Evolutionary conservation across 805 yeast genomes (phyloP), one percentile per base, ranked within the genome.

Genomic region (Starmerella cellae): DNA sequence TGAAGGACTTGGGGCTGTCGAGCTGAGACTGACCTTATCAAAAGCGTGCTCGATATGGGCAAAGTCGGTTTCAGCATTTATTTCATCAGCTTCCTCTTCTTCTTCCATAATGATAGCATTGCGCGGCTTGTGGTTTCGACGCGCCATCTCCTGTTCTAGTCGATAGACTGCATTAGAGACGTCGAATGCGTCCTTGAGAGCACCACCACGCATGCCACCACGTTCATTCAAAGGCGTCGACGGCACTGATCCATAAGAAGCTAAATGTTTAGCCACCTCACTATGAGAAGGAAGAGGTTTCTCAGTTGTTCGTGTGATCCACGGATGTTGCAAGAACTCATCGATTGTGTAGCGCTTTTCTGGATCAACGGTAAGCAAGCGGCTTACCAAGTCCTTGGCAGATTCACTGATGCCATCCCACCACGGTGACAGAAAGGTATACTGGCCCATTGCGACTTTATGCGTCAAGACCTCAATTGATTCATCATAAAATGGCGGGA

Each of bases 401-500:
- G 71, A 74, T 29, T 52, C 55, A 38, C 79, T 70, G 29, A 82
- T 79, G 50, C 82, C 91, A 59, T 82, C 93, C 93, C 93, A 82
- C 93, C 93, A 82, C 1, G 93, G 93, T 28, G 75, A 66, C 51
- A 82, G 63, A 52, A 82, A 82, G 11, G 81, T 75, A 58, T 70
- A 82, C 55, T 80, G 80, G 29, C 91, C 93, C 46, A 65, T 66
- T n/a, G 87, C 82, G 19, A 82, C 87, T 52, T 81, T 79, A 50
- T 74, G 79, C 4, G 93, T 81, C 46, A 82, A 67, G 2, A 71
- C 68, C 45, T 79, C 87, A 47, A 79, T 78, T 45, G 77, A 65
- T 56, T 82, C 91, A 57, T 83, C 93, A 61, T 85, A 91, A 58
- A 91, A 91, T 4, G 98, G 98, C 1, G 98, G 98, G 63, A 91